These are phyloP conservation scores for Piper longum DNA, from an alignment of 164 flowering plant species.

Conservation along the genomic window DNA sequence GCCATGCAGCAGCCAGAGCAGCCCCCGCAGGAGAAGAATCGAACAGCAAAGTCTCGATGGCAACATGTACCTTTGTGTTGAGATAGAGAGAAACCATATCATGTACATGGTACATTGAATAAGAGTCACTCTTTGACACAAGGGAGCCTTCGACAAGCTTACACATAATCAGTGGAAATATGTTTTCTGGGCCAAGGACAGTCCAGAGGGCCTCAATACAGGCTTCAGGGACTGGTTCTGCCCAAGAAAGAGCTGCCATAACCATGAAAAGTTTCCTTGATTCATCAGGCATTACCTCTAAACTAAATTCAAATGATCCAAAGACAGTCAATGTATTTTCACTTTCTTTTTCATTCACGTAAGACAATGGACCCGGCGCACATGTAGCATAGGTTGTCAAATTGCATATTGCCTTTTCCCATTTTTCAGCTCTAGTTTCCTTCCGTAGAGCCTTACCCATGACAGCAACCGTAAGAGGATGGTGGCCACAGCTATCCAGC, in stretches of 20 bases:
- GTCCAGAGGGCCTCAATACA: slow-evolving; percentile 36
- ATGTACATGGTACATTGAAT: slow-evolving; percentile 27
- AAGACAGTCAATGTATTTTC: slow-evolving; percentile 33
- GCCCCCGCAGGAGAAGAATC: slow-evolving; percentile 13
- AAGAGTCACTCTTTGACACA: slow-evolving; percentile 24
- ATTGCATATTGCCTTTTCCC: slow-evolving; percentile 35
- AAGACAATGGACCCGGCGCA: slow-evolving; percentile 39
- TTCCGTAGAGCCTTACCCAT: slow-evolving; percentile 46
- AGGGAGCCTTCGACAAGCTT: slow-evolving; percentile 42
- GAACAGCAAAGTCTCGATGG: slow-evolving; percentile 17
- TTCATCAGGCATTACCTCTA: slow-evolving; percentile 36
- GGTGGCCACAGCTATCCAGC: slow-evolving; percentile 43
- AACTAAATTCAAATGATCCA: slow-evolving; percentile 41
- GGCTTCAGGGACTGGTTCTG: slow-evolving; percentile 36
- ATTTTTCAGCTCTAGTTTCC: slow-evolving; percentile 31
- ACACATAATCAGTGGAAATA: slow-evolving; percentile 32
- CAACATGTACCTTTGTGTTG: slow-evolving; percentile 21
- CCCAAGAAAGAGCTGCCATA: slow-evolving; percentile 35
- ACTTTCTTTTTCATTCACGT: slow-evolving; percentile 36
- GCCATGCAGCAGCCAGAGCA: slow-evolving; percentile 32
- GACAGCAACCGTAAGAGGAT: slow-evolving; percentile 45
- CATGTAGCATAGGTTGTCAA: slow-evolving; percentile 36
- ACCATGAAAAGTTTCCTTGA: slow-evolving; percentile 25
- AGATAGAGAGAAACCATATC: slow-evolving; percentile 39
- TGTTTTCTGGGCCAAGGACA: slow-evolving; percentile 22